phyloP scores from a whole-genome alignment of 2,329 filamentous ascomycete genomes.

The Lachnellula suecica region DNA sequence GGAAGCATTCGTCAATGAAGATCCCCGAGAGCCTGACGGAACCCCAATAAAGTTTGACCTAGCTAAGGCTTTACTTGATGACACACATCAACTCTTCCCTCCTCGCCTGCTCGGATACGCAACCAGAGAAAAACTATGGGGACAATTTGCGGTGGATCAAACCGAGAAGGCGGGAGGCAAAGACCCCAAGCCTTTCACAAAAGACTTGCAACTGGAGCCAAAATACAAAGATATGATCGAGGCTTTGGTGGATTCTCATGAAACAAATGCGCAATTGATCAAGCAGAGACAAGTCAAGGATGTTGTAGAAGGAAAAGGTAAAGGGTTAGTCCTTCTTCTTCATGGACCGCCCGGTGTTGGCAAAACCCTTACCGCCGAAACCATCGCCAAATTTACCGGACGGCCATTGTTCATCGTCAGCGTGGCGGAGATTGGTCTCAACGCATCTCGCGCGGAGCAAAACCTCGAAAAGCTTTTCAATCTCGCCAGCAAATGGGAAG shows the following conservation, averaged over 20 bases:
- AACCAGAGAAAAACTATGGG: slow-evolving; percentile 11
- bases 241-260: not conserved
- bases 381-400: slow-evolving; percentile 5
- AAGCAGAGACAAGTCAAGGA: not conserved
- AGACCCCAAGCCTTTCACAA: not conserved
- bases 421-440: slow-evolving; percentile 11
- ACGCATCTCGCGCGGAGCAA: slow-evolving; percentile 38
- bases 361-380: slow-evolving; percentile 15
- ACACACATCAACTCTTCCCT: not conserved
- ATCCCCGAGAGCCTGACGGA: not conserved
- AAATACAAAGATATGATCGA: slow-evolving; percentile 1
- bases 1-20: not conserved
- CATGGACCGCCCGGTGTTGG: slow-evolving; percentile 11
- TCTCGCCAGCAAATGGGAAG: slow-evolving; percentile 56
- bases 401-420: slow-evolving; percentile 11
- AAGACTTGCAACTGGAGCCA: not conserved
- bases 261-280: not conserved
- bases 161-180: not conserved
- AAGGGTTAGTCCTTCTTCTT: slow-evolving; percentile 1
- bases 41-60: not conserved
- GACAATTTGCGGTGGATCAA: slow-evolving; percentile 4
- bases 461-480: slow-evolving; percentile 67
- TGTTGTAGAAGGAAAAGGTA: slow-evolving; percentile 1
- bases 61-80: not conserved
- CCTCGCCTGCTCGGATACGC: slow-evolving; percentile 8